Conservation (phyloP, 352 stramenopile species). For the Globisporangium orthogonon region DNA sequence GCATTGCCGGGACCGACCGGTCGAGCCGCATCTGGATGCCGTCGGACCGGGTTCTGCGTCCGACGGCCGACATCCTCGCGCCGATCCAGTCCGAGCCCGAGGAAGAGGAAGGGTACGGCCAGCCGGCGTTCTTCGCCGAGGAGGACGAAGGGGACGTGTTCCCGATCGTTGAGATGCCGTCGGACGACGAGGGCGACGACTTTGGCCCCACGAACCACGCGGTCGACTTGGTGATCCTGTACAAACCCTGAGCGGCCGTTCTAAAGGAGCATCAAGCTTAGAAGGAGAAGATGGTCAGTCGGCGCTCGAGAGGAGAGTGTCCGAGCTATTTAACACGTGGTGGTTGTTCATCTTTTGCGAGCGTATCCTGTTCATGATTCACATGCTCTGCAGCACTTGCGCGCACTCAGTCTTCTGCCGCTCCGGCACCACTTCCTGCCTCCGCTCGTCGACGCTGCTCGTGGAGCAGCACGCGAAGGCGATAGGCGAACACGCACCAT, state of each 20-base stretch:
- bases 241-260: slow-evolving; percentile 1
- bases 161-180: slow-evolving; percentile 11
- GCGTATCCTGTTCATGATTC: too few species aligned
- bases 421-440: background rate
- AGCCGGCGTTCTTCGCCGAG: slow-evolving; percentile 11
- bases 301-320: background rate
- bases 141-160: slow-evolving; percentile 9
- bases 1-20: slow-evolving; percentile 1
- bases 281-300: background rate
- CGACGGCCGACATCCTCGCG: slow-evolving; percentile 7
- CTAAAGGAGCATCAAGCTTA: background rate
- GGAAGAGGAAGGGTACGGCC: background rate
- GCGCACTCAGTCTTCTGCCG: background rate
- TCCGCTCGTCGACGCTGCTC: background rate
- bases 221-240: slow-evolving; percentile 10
- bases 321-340: background rate
- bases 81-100: slow-evolving; percentile 8
- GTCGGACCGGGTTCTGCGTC: slow-evolving; percentile 9
- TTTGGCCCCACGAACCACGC: background rate
- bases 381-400: background rate
- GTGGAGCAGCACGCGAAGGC: slow-evolving; percentile 13
- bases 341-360: too few species aligned
- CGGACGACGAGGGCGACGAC: slow-evolving; percentile 6
- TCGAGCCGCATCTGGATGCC: slow-evolving; percentile 15
- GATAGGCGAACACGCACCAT: slow-evolving; percentile 20